A percentile compares a stretch with the other conserved stretches of the same genome.
These are phyloP conservation scores for Mariannaea sp. DNA, from an alignment of 2,329 filamentous ascomycete species.

Conservation along the genomic window DNA sequence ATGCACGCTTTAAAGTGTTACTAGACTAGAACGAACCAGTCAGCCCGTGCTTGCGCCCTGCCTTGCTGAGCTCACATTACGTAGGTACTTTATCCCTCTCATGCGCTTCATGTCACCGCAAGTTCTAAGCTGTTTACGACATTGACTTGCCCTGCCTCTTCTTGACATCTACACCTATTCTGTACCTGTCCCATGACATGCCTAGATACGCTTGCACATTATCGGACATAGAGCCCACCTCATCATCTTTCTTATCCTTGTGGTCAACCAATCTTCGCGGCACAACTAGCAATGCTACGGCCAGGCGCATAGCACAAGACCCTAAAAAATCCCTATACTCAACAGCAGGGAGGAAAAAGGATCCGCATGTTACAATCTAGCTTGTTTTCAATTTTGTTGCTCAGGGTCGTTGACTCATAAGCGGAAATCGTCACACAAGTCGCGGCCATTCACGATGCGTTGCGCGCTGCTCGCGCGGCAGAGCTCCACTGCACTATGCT, in stretches of 20 bases:
- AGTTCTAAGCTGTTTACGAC: no score
- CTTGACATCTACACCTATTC: neutral
- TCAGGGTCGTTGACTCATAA: constrained; percentile 9
- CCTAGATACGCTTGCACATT: neutral
- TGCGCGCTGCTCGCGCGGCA: constrained; percentile 6
- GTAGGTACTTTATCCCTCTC: no score
- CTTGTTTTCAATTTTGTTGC: constrained; percentile 9
- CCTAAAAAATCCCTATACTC: no score
- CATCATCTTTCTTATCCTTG: neutral
- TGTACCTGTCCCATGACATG: neutral
- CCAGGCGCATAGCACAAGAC: no score
- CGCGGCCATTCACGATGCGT: constrained; percentile 9
- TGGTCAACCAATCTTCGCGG: no score
- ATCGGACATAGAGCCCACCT: neutral
- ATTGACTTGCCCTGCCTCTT: neutral
- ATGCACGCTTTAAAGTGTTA: no score
- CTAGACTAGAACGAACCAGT: no score
- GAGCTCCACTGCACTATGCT: constrained; percentile 11
- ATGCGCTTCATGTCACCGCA: no score
- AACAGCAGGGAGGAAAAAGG: no score
- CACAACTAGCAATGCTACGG: neutral
- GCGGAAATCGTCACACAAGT: neutral
- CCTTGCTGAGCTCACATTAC: no score
- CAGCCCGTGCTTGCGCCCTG: no score
- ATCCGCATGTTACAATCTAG: neutral